phyloP scores from a whole-genome alignment of 169 alveolate species.

The Plasmodium chabaudi region DNA sequence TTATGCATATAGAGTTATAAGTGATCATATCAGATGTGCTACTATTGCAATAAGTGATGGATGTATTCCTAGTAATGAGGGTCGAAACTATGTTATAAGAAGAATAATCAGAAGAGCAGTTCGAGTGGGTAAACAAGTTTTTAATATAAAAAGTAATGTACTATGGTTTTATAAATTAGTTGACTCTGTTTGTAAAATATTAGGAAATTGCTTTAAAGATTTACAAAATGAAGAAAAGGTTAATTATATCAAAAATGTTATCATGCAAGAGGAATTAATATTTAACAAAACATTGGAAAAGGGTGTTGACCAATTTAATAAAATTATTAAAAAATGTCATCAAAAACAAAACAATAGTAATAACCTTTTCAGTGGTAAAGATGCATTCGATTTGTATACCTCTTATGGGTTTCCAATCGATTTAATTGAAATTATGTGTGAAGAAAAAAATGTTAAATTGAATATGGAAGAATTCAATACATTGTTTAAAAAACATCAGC shows the following conservation, averaged over 20 bases:
- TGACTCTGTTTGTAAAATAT: slow-evolving; percentile 85
- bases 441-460: slow-evolving; percentile 87
- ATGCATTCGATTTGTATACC: slow-evolving; percentile 92
- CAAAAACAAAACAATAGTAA: not conserved
- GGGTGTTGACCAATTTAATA: slow-evolving; percentile 87
- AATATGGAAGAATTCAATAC: slow-evolving; percentile 88
- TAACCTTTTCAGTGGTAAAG: slow-evolving; percentile 82
- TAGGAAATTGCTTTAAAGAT: slow-evolving; percentile 89
- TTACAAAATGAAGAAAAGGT: slow-evolving; percentile 86
- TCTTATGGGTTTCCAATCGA: slow-evolving; percentile 96
- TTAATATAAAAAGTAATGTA: slow-evolving; percentile 81
- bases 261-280: slow-evolving; percentile 90
- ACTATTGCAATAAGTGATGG: slow-evolving; percentile 95
- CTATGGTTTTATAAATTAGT: slow-evolving; percentile 91
- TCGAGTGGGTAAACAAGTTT: slow-evolving; percentile 89
- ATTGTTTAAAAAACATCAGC: slow-evolving; percentile 86
- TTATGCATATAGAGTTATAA: slow-evolving; percentile 94
- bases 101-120: slow-evolving; percentile 94
- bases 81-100: slow-evolving; percentile 93
- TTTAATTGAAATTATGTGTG: slow-evolving; percentile 94
- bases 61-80: slow-evolving; percentile 94
- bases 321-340: slow-evolving; percentile 68
- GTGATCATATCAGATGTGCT: slow-evolving; percentile 94
- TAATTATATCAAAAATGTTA: slow-evolving; percentile 85
- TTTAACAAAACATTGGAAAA: slow-evolving; percentile 90